phyloP scores from a whole-genome alignment of 148 eudicot species.

The Polygonum maritimum region DNA sequence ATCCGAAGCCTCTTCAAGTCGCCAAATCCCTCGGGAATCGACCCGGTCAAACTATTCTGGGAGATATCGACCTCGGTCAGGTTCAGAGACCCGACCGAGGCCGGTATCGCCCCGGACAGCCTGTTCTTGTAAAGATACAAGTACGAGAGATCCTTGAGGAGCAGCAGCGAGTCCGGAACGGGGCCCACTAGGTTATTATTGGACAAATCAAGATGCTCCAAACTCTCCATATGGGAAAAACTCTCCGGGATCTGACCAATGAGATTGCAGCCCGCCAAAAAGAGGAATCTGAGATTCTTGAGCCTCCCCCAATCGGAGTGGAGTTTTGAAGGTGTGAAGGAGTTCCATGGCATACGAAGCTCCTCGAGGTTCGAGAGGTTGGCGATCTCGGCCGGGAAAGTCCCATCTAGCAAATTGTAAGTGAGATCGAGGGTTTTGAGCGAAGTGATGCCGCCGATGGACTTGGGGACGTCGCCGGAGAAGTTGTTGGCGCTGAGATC shows the following conservation, averaged over 20 bases:
- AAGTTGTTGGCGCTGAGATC: constrained; percentile 53
- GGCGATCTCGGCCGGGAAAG: constrained; percentile 48
- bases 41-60: constrained; percentile 32
- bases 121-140: constrained; percentile 38
- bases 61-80: constrained; percentile 39
- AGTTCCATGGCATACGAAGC: constrained; percentile 26
- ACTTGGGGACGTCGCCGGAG: constrained; percentile 51
- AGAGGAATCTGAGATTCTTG: constrained; percentile 21
- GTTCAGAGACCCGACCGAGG: constrained; percentile 21
- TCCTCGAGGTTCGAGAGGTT: constrained; percentile 30
- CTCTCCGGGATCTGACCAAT: constrained; percentile 45
- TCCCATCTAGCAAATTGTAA: constrained; percentile 43
- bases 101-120: constrained; percentile 40
- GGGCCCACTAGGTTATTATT: constrained; percentile 34
- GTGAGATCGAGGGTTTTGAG: constrained; percentile 23
- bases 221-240: constrained; percentile 31
- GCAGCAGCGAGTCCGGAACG: constrained; percentile 52
- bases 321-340: constrained; percentile 21
- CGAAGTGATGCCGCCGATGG: constrained; percentile 31
- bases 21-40: constrained; percentile 31
- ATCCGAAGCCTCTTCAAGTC: constrained; percentile 24
- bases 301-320: constrained; percentile 41
- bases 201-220: constrained; percentile 42
- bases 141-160: constrained; percentile 36
- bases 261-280: constrained; percentile 35